Conservation (phyloP, 768 basidiomycete genomes). For the Lepiota brunneoincarnata region DNA sequence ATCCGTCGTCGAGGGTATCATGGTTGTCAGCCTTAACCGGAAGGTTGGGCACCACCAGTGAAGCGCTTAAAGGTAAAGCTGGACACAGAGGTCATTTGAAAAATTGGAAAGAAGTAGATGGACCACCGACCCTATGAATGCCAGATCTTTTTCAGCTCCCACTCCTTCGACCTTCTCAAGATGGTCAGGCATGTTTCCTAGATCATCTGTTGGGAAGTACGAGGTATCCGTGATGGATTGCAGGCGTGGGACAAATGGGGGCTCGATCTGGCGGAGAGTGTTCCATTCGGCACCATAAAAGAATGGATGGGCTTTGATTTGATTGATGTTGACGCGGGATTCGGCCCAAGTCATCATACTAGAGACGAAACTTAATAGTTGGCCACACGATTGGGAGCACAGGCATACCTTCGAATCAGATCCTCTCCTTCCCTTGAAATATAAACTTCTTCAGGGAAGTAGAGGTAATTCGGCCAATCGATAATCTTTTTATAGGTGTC, state of each 20-base stretch:
- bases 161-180: slow-evolving; percentile 60
- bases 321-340: slow-evolving; percentile 70
- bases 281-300: slow-evolving; percentile 96
- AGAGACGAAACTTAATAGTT: neutral
- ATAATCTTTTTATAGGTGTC: slow-evolving; percentile 99
- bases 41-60: slow-evolving; percentile 34
- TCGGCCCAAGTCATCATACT: slow-evolving; percentile 89
- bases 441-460: slow-evolving; percentile 93
- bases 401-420: slow-evolving; percentile 73
- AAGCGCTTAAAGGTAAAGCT: slow-evolving; percentile 89
- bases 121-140: slow-evolving; percentile 56
- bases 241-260: slow-evolving; percentile 92
- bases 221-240: slow-evolving; percentile 92
- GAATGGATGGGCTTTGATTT: slow-evolving; percentile 92
- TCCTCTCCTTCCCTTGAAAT: slow-evolving; percentile 92
- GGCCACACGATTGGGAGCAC: neutral
- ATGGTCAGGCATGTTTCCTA: slow-evolving; percentile 65
- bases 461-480: slow-evolving; percentile 89
- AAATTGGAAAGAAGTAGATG: neutral
- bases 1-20: neutral
- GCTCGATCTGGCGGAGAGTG: slow-evolving; percentile 87
- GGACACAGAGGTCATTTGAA: slow-evolving; percentile 7
- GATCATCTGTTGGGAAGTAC: slow-evolving; percentile 95
- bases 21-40: slow-evolving; percentile 19
- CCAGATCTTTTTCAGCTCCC: slow-evolving; percentile 65